Conservation (phyloP, 2,329 filamentous ascomycete genomes). For the Claviceps sp. region DNA sequence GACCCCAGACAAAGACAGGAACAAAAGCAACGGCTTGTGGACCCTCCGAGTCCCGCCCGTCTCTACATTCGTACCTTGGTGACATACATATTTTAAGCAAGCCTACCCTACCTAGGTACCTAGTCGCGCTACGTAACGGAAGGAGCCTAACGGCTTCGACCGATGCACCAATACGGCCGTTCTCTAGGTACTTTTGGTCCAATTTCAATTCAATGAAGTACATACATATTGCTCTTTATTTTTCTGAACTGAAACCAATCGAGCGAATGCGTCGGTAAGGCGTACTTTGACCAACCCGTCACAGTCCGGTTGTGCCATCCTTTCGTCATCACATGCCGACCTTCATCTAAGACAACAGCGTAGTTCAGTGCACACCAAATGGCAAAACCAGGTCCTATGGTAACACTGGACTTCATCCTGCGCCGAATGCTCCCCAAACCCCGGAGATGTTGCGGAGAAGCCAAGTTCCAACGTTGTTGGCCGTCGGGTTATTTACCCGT, state of each 20-base stretch:
- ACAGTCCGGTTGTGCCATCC: background rate
- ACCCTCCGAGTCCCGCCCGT: too few species aligned
- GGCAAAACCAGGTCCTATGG: background rate
- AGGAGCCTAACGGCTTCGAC: too few species aligned
- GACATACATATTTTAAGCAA: too few species aligned
- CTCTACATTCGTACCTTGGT: too few species aligned
- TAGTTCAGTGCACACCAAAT: background rate
- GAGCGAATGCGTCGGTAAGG: background rate
- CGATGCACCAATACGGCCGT: too few species aligned
- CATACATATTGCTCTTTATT: background rate
- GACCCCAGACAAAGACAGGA: too few species aligned
- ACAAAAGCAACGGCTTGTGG: too few species aligned
- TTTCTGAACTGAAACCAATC: background rate
- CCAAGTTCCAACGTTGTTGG: background rate
- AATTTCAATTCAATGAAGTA: background rate
- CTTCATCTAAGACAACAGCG: background rate
- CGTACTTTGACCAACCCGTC: background rate
- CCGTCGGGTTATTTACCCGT: background rate
- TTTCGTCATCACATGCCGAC: slow-evolving; percentile 2
- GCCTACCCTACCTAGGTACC: too few species aligned
- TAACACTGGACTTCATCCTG: background rate
- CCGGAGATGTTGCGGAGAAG: too few species aligned
- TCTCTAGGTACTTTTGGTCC: too few species aligned
- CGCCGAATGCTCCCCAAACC: too few species aligned
- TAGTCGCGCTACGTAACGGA: too few species aligned